Percentiles rank a stretch among this genome's conserved stretches.
Evolutionary conservation across 306 rosid species (phyloP).

Genomic region (Sindora glabra): DNA sequence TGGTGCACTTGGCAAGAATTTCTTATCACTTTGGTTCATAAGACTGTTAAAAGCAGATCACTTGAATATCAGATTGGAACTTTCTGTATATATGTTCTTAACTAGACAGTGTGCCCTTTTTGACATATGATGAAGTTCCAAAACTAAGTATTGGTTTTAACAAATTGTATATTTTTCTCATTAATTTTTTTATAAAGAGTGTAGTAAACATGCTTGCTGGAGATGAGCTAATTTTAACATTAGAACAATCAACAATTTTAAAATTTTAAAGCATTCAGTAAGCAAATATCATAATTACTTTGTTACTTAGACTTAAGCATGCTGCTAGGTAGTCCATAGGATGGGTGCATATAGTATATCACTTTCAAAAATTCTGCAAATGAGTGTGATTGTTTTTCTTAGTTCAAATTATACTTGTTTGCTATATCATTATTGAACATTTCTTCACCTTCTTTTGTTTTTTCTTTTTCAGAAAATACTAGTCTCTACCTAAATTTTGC

Average conservation of each 20-base stretch:
- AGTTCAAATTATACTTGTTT: background rate
- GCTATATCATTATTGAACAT: background rate
- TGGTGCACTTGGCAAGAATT: no score
- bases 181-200: background rate
- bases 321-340: background rate
- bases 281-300: background rate
- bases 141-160: background rate
- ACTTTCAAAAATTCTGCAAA: background rate
- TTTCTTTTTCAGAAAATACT: conserved; percentile 26
- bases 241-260: background rate
- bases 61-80: no score
- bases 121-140: background rate
- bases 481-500: background rate
- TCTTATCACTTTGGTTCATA: no score
- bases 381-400: background rate
- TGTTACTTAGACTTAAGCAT: background rate
- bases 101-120: background rate
- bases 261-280: background rate
- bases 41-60: no score
- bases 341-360: background rate
- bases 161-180: background rate
- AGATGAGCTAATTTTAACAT: background rate
- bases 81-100: no score
- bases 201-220: background rate
- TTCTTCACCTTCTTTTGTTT: background rate